A percentile compares a stretch with the other conserved stretches of the same genome.
Conservation (phyloP, 208 protist genomes). For the Trypanosoma melophagium region DNA sequence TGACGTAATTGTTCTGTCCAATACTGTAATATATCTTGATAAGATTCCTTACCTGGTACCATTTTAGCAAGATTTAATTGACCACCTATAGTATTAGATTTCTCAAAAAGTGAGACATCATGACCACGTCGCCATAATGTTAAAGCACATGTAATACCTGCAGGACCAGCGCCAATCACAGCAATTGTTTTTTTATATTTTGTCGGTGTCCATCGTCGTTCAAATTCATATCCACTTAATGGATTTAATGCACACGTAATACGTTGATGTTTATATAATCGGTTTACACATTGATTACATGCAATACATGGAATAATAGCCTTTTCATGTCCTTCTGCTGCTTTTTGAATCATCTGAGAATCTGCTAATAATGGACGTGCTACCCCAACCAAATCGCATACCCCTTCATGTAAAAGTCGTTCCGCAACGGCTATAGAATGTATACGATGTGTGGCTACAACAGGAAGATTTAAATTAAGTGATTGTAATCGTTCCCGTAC, state of each 20-base stretch:
- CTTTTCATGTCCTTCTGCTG: constrained; percentile 44
- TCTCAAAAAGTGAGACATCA: constrained; percentile 90
- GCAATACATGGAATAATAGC: constrained; percentile 93
- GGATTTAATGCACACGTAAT: constrained; percentile 93
- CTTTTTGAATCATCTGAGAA: constrained; percentile 88
- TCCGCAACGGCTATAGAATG: constrained; percentile 87
- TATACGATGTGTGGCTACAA: constrained; percentile 91
- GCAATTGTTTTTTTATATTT: constrained; percentile 73
- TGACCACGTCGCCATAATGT: constrained; percentile 90
- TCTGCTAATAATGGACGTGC: constrained; percentile 91
- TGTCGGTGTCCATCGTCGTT: constrained; percentile 56
- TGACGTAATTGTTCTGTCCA: constrained; percentile 82
- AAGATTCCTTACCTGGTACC: constrained; percentile 93
- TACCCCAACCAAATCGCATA: constrained; percentile 91
- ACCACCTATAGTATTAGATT: constrained; percentile 72
- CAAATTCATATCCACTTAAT: constrained; percentile 84
- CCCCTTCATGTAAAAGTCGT: constrained; percentile 53
- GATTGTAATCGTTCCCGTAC: constrained; percentile 53
- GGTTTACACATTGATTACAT: constrained; percentile 95
- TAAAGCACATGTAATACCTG: constrained; percentile 88
- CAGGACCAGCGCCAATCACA: constrained; percentile 91
- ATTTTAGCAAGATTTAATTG: constrained; percentile 93
- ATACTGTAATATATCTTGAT: constrained; percentile 89
- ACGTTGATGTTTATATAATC: constrained; percentile 86
- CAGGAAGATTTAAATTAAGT: constrained; percentile 53